Evolutionary conservation across 1,139 yeast species (phyloP), one percentile per base, ranked within the genome.

Genomic region (Arxiozyma slooffiae): DNA sequence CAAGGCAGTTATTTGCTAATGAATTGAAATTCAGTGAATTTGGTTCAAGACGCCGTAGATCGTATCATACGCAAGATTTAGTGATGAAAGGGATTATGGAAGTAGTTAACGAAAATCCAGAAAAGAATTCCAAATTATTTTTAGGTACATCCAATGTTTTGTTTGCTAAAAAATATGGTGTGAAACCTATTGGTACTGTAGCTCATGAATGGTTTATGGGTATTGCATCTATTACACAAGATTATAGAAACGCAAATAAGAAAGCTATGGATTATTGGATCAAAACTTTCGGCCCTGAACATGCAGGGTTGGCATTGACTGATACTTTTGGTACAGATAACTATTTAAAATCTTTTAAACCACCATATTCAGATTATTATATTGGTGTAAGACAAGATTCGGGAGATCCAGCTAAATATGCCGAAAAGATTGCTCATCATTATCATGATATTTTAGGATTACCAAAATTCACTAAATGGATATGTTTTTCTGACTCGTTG

Each of bases 201-300:
- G 99, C 97, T 0, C 99, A 92, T 67, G 99, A 92, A 71, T 90
- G 97, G 96, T 86, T 87, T 72, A 92, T 92, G 99, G 99, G 97
- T 4, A 81, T 90, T 52, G 99, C 97, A 0, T 85, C 98, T 1
- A 77, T 84, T 47, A 81, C 88, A 1, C 81, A 83, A 57, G 89
- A 90, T 62, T 92, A 92, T 62, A 57, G 60, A 1, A 69, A 77
- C 55, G 97, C 97, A 14, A 92, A 92, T 67, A 73, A 73, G 55
- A 59, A 67, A 38, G 85, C 97, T 1, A 82, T 94, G 92, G 86
- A 88, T 54, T 79, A 78, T 59, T 92, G 97, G 97, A 68, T 88
- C 42, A 72, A 79, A 38, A 85, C 96, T 0, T 85, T 88, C 66
- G 97, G 96, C 1, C 65, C 75, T 0, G 69, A 74, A 20, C 68